Conservation (phyloP, 176 grass and related monocot species). For the sorghum (Sorghum bicolor) region Sorghum_bicolor_NCBIv3 NC_012870.2:74298001-74298500, state of each 20-base stretch:
- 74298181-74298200: not conserved
- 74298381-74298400: not conserved
- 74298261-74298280: not conserved
- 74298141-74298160: slow-evolving; percentile 27
- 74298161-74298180: not conserved
- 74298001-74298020: not conserved
- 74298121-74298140: slow-evolving; percentile 42
- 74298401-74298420: not conserved
- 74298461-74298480: not conserved
- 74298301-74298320: not conserved
- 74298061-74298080: no score
- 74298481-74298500: not conserved
- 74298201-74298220: not conserved
- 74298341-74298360: slow-evolving; percentile 14
- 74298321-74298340: not conserved
- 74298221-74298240: not conserved
- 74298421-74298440: not conserved
- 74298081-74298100: not conserved
- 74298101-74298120: not conserved
- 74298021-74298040: not conserved
- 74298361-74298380: not conserved
- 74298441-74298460: not conserved
- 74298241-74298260: not conserved
- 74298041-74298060: not conserved
- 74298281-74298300: not conserved